Base-by-base conservation (phyloP, 1,139 yeast genomes). In the Debaryomyces subglobosus region DNA sequence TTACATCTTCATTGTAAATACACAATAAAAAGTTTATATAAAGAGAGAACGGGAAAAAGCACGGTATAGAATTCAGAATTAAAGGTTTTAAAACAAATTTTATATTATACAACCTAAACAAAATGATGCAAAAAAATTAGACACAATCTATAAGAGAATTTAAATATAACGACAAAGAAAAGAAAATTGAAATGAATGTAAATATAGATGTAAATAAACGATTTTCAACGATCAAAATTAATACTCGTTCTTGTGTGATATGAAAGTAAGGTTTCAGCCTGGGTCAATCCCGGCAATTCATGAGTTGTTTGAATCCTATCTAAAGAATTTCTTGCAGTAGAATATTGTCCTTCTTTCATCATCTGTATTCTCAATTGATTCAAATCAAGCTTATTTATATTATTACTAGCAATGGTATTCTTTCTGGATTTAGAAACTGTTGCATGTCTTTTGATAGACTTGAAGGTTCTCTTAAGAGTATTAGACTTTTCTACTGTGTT, bases 251-350 rank as follows among this genome's bases (percentile, higher is more conserved):
- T 63, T 8, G 77, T 70, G 50, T 76, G 81, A 51, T 73, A 74
- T 13, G 76, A 67, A 40, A 78, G 61, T 49, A 78, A 69, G 4
- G 79, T 74, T 52, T 77, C 81, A 3, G 82, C 82, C 52, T 76
- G 78, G 2, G 79, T 70, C 49, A 78, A 67, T 3, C 83, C 83
- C 0, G 82, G 82, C 43, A 78, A 63, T 41, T 74, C 79, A 49
- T 77, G 81, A 9, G 81, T 71, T 13, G 82, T 75, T 43, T 64
- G 61, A 30, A 77, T 66, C 56, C 81, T 64, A 27, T 72, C 72
- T 52, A 78, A 63, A 2, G 77, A 71, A 39, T 60, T 62, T 46
- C 71, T 57, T 12, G 58, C 61, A 9, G 69, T 60, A 23, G 61
- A 60, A 47, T 69, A 69, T 51, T 75, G 77, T 9, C 80, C 80